A percentile compares a stretch with the other conserved stretches of the same genome.
Conservation (phyloP, 257 asterid species). For the Plantago major region DNA sequence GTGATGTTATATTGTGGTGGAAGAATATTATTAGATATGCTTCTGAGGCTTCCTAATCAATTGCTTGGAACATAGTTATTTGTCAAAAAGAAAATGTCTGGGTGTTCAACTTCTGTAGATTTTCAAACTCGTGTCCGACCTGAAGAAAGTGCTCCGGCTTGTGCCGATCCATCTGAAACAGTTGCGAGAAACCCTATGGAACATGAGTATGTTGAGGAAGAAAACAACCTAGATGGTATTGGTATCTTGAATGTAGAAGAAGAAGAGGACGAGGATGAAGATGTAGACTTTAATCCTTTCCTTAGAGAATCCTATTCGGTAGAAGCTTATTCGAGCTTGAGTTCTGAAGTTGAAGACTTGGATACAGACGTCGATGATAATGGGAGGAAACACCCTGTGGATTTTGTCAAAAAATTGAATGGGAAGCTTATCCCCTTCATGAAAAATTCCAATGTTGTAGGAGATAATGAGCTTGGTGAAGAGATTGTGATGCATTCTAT, state of each 20-base stretch:
- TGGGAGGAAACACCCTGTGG: slow-evolving; percentile 30
- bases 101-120: slow-evolving; percentile 28
- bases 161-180: slow-evolving; percentile 15
- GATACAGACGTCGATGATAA: slow-evolving; percentile 62
- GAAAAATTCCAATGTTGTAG: slow-evolving; percentile 32
- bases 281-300: slow-evolving; percentile 82
- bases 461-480: slow-evolving; percentile 50
- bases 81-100: slow-evolving; percentile 29
- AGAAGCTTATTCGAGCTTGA: slow-evolving; percentile 89
- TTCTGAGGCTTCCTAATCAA: neutral
- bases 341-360: slow-evolving; percentile 84
- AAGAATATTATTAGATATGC: slow-evolving; percentile 12
- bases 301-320: slow-evolving; percentile 51
- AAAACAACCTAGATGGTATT: slow-evolving; percentile 26
- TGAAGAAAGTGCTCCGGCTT: slow-evolving; percentile 22
- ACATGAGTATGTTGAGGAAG: slow-evolving; percentile 32
- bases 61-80: slow-evolving; percentile 10
- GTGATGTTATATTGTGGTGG: slow-evolving; percentile 3
- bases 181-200: slow-evolving; percentile 23
- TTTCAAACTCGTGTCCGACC: slow-evolving; percentile 29
- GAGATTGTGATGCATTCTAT: slow-evolving; percentile 38
- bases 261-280: slow-evolving; percentile 85
- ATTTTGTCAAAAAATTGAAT: slow-evolving; percentile 19
- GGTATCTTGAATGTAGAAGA: slow-evolving; percentile 31
- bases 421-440: slow-evolving; percentile 20